Base-by-base conservation (phyloP, 495 filamentous ascomycete genomes). In the Penicillium cataractarum region DNA sequence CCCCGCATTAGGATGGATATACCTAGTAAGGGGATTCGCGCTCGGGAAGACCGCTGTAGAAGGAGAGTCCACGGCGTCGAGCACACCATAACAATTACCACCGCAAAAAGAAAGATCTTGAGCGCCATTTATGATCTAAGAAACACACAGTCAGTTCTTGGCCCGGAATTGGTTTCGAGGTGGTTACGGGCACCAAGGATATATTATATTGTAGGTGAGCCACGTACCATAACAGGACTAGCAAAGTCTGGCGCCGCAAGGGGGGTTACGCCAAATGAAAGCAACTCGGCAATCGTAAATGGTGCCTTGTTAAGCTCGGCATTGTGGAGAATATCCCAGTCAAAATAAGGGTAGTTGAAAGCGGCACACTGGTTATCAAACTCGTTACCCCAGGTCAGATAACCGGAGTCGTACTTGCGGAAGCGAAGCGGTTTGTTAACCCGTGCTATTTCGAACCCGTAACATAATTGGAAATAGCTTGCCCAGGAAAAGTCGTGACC, bases 201-300 rank as follows among this genome's bases (percentile, higher is more conserved):
- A 4, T 32, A 32, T 32, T 32, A 32, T 32, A 44, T 6, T n/a
- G n/a, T n/a, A n/a, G n/a, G n/a, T n/a, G 40, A 10, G 40, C 19
- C 40, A 44, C 5, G 40, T 44, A 44, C 40, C 40, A 8, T 6
- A 5, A 44, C 40, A 44, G 40, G 40, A 44, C 40, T 44, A 44
- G 40, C 15, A 44, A 0, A 44, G 7, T 44, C 40, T 21, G 5
- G 40, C 15, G 3, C 40, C 40, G 40, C 40, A 44, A 44, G 40
- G 40, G 40, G 40, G 15, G 40, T 32, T 13, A 44, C 19, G 15
- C 40, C 19, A 21, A 44, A 44, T 44, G 40, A 44, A 17, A 44
- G 40, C 40, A 44, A 44, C 40, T 44, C 40, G 40, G 40, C 40
- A n/a, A 44, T 44, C 40, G 40, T n/a, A 21, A 44, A 44, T 44